phyloP scores from a whole-genome alignment of 2,329 filamentous ascomycete species.

The Penicillium crustosum region DNA sequence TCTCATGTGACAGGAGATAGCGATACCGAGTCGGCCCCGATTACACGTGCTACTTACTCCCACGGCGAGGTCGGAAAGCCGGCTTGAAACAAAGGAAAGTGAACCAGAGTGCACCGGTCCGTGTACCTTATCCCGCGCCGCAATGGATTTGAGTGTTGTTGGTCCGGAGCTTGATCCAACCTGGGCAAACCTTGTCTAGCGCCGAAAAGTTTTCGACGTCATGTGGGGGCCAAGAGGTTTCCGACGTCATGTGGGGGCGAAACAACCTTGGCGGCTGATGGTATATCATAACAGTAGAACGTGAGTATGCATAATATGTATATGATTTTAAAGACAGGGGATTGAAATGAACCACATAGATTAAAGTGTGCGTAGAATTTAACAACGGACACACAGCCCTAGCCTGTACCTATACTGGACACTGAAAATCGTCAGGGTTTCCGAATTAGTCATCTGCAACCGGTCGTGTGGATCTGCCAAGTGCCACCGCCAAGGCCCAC shows the following conservation, averaged over 20 bases:
- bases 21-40: not conserved
- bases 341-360: not conserved
- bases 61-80: not conserved
- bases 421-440: not conserved
- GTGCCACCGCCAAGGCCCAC: not conserved
- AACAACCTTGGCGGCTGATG: not conserved
- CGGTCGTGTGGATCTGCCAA: not conserved
- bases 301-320: not conserved
- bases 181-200: not conserved
- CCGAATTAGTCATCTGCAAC: not conserved
- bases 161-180: not conserved
- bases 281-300: not conserved
- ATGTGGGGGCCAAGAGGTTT: not conserved
- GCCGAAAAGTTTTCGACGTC: not conserved
- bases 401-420: not conserved
- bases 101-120: slow-evolving; percentile 1
- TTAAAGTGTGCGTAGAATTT: not conserved
- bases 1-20: not conserved
- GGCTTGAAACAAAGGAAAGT: not conserved
- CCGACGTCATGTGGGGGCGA: not conserved
- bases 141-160: slow-evolving; percentile 15
- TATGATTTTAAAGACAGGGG: not conserved
- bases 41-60: not conserved
- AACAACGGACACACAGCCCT: not conserved
- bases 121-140: not conserved